A percentile compares a stretch with the other conserved stretches of the same genome.
phyloP scores from a whole-genome alignment of 1,139 yeast species.

The Yamadazyma friedrichii region DNA sequence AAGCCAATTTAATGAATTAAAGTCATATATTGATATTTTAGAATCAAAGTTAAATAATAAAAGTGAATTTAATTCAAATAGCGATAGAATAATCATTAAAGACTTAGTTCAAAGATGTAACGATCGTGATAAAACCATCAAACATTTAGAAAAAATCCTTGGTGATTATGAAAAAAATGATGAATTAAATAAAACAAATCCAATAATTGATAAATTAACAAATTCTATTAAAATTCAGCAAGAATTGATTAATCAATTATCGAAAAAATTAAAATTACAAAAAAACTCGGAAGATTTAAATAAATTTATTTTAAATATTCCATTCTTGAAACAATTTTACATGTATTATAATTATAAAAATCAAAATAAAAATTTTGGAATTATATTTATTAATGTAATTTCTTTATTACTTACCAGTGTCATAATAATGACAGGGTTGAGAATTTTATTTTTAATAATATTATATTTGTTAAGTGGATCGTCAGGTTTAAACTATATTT shows the following conservation, averaged over 20 bases:
- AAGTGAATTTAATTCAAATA: slow-evolving; percentile 3
- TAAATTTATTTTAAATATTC: slow-evolving; percentile 24
- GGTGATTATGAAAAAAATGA: slow-evolving; percentile 23
- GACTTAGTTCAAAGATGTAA: slow-evolving; percentile 16
- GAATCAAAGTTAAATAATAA: slow-evolving; percentile 18
- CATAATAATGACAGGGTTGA: slow-evolving; percentile 13
- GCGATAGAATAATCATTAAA: slow-evolving; percentile 10
- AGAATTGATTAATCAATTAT: slow-evolving; percentile 21
- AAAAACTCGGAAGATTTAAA: slow-evolving; percentile 10
- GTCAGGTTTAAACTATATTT: slow-evolving; percentile 16
- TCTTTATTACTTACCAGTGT: slow-evolving; percentile 24
- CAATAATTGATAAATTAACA: slow-evolving; percentile 19
- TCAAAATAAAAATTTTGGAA: slow-evolving; percentile 21
- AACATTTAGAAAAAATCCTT: slow-evolving; percentile 22
- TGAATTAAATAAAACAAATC: slow-evolving; percentile 15
- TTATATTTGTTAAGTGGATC: slow-evolving; percentile 2
- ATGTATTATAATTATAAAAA: slow-evolving; percentile 26
- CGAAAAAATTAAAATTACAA: slow-evolving; percentile 18
- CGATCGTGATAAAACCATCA: slow-evolving; percentile 23
- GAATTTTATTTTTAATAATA: slow-evolving; percentile 11
- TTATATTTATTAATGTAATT: slow-evolving; percentile 21
- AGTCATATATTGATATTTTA: slow-evolving; percentile 19
- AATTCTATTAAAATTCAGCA: slow-evolving; percentile 22
- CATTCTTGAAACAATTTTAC: slow-evolving; percentile 34
- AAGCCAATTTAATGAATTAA: slow-evolving; percentile 19